Conservation (phyloP, 2,329 filamentous ascomycete genomes). For the Periconia sp. region DNA sequence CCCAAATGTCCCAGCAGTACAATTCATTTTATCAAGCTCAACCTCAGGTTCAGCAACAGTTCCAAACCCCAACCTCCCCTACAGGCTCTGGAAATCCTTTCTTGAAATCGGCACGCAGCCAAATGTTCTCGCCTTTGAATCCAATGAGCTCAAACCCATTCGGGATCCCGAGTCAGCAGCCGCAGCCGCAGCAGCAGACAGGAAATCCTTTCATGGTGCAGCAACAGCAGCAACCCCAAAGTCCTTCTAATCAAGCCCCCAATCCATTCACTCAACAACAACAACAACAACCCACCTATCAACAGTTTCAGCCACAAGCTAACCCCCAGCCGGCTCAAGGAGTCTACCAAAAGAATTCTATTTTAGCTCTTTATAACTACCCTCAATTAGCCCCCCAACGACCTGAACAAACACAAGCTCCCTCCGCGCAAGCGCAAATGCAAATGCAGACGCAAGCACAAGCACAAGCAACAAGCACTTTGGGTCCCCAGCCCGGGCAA, state of each 20-base stretch:
- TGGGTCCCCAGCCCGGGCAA: constrained; percentile 40
- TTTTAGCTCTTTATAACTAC: constrained; percentile 73
- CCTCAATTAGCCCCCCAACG: constrained; percentile 54
- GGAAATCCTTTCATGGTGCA: constrained; percentile 63
- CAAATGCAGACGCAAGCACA: constrained; percentile 16
- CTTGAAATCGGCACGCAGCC: constrained; percentile 45
- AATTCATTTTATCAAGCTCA: constrained; percentile 34
- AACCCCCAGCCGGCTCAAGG: constrained; percentile 25
- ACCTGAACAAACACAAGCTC: constrained; percentile 38
- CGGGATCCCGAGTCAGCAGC: constrained; percentile 27
- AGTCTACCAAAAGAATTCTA: constrained; percentile 69
- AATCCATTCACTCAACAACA: constrained; percentile 22
- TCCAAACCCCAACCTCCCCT: constrained; percentile 45
- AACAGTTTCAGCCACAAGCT: constrained; percentile 23
- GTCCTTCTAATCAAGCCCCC: constrained; percentile 15
- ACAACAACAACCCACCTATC: constrained; percentile 18
- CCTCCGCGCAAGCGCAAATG: constrained; percentile 21
- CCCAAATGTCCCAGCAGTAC: constrained; percentile 44
- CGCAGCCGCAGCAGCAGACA: constrained; percentile 53
- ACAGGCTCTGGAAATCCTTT: constrained; percentile 46
- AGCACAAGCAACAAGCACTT: constrained; percentile 19
- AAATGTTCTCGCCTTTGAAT: constrained; percentile 43
- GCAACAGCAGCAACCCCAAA: constrained; percentile 29
- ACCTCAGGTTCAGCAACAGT: constrained; percentile 25
- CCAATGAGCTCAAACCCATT: constrained; percentile 43